Evolutionary conservation across 352 stramenopile species (phyloP).

Genomic region (Phytophthora europaea): DNA sequence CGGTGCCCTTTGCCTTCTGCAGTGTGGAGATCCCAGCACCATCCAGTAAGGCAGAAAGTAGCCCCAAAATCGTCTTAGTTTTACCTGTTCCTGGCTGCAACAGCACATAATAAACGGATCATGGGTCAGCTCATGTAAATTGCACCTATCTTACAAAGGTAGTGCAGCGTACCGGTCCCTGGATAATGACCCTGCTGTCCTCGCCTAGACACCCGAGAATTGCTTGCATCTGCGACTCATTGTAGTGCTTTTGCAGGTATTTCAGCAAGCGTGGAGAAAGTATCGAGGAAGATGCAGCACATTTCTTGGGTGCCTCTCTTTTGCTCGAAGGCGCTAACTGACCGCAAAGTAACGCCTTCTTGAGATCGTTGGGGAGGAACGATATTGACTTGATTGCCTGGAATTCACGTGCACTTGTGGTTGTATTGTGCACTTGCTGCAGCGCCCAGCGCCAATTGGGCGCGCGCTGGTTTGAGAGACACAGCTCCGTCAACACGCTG

Average conservation of each 20-base stretch:
- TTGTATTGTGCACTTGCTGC: conserved; percentile 79
- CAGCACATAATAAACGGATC: not conserved
- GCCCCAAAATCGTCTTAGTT: conserved; percentile 84
- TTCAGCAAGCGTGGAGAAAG: conserved; percentile 59
- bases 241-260: conserved; percentile 73
- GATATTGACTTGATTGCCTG: conserved; percentile 76
- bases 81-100: conserved; percentile 82
- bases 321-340: conserved; percentile 33
- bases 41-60: conserved; percentile 80
- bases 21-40: conserved; percentile 61
- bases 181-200: conserved; percentile 77
- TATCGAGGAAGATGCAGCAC: conserved; percentile 13
- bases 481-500: conserved; percentile 67
- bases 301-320: conserved; percentile 8
- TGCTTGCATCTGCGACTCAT: conserved; percentile 75
- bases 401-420: conserved; percentile 83
- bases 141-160: not conserved
- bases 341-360: conserved; percentile 59
- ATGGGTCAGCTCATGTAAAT: conserved; percentile 2
- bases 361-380: conserved; percentile 63
- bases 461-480: conserved; percentile 69
- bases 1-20: conserved; percentile 60
- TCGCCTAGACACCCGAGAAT: conserved; percentile 77
- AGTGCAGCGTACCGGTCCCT: conserved; percentile 69
- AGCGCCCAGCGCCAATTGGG: conserved; percentile 72